Evolutionary conservation across 192 early-diverging fungal genomes (phyloP), one percentile per base, ranked within the genome.

Genomic region (Coemansia sp.): DNA sequence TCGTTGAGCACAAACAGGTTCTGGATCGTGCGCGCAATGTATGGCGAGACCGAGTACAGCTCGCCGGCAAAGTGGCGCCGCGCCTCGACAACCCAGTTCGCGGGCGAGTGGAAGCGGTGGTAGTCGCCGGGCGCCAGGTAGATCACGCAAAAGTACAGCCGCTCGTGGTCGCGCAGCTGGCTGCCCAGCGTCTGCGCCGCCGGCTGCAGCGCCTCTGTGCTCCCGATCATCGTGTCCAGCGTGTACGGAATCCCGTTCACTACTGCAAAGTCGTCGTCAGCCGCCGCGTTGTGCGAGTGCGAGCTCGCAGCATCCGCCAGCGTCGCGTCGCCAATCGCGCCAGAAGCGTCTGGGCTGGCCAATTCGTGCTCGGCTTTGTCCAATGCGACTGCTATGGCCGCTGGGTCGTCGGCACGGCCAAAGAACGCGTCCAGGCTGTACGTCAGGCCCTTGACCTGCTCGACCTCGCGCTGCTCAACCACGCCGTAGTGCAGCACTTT

Each of bases 71-170:
- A 99, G 72, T 99, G 97, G 29, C 96, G 79, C 18, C 92, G 72
- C 4, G 81, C 76, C 65, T 93, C 84, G 12, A 95, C 93, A 16
- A 89, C 85, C 97, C 95, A 98, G 72, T 95, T 90, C 6, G 90
- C 85, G 27, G 97, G 97, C 22, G 95, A 95, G 58, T 99, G 97
- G 87, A 96, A 99, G 14, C 94, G 87, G 72, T 99, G 97, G 77
- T 99, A 99, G 71, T 99, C 97, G 1, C 96, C 97, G 6, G 97
- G 97, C 0, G 96, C 92, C 58, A 99, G 74, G 64, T 99, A 99
- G 24, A 99, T 89, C 9, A 98, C 95, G 61, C 84, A 86, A 69
- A 90, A 99, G 57, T 87, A 95, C 27, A 98, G 83, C 10, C 79
- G 69, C 65, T 96, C 90, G 58, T 89, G 88, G 22, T 81, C 77